phyloP scores from a whole-genome alignment of 768 basidiomycete genomes.

The Pholiota conissans region DNA sequence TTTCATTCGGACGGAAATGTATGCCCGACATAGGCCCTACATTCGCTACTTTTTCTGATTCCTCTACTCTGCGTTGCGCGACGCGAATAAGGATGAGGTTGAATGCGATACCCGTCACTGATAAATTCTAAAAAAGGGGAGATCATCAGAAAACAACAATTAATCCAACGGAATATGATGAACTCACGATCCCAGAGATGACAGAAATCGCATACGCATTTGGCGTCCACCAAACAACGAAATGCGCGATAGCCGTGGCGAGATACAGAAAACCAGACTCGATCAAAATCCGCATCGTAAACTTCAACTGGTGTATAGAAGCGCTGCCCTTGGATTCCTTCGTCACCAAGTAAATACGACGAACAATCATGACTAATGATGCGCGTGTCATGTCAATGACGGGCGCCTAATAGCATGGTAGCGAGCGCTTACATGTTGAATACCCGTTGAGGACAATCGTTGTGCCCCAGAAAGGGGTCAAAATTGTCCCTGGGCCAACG shows the following conservation, averaged over 20 bases:
- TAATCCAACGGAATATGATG: neutral
- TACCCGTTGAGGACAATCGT: conserved; percentile 19
- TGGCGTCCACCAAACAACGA: conserved; percentile 11
- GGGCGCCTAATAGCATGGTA: neutral
- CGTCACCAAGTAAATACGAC: conserved; percentile 6
- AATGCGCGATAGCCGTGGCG: conserved; percentile 10
- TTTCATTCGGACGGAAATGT: neutral
- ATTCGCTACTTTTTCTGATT: neutral
- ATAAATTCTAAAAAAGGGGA: conserved; percentile 11
- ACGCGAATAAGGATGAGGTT: conserved; percentile 21
- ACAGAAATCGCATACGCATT: conserved; percentile 9
- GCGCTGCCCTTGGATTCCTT: neutral
- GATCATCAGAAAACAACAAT: neutral
- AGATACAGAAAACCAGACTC: conserved; percentile 21
- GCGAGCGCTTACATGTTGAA: conserved; percentile 10
- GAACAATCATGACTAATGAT: conserved; percentile 9
- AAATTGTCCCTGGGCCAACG: neutral
- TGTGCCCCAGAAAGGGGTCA: conserved; percentile 13
- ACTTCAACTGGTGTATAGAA: neutral
- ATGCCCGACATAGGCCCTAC: neutral
- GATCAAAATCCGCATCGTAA: conserved; percentile 11
- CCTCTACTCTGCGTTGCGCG: neutral
- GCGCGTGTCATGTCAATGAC: neutral
- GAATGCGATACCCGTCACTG: conserved; percentile 19
- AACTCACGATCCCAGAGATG: conserved; percentile 16